Evolutionary conservation across 768 basidiomycete species (phyloP), one percentile per base, ranked within the genome.

Genomic region (Psilocybe azurescens): DNA sequence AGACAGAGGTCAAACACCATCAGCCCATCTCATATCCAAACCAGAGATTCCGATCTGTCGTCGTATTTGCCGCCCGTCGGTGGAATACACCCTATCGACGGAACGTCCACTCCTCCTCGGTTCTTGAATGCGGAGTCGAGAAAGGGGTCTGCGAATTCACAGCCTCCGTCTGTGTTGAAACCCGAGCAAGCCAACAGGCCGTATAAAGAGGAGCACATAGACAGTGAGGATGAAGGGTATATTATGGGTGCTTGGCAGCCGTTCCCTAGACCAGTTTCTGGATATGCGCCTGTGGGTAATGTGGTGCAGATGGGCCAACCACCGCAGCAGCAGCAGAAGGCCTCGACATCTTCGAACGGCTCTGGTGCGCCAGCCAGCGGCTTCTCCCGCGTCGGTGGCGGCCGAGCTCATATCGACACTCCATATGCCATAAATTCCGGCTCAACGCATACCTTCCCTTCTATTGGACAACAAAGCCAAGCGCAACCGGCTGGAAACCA

Each of bases 211-310:
- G 90, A 67, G 52, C 41, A 10, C n/a, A 56, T 63, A 41, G 70
- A 93, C 47, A 89, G 84, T 65, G 92, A 93, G 62, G 90, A 90
- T 67, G 92, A 92, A 65, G 90, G 93, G 11, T 91, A 81, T 65
- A 97, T 98, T 70, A 97, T 98, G 94, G 90, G 89, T 46, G 93
- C 96, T n/a, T 97, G 94, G 93, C 88, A 90, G 65, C 86, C 89
- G 30, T 91, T 86, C 78, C 85, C 85, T 0, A 78, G 82, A 38
- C 55, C 65, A 32, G 65, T 59, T 6, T 72, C 80, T 20, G 83
- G 84, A 0, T 86, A 87, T 69, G 57, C 71, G 20, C 75, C 82
- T 8, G 79, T 87, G 20, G 75, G 75, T 20, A 82, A 84, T 33
- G 68, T 70, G 5, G 48, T 50, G 11, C 55, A 50, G 24, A 38